Evolutionary conservation across 495 filamentous ascomycete species (phyloP), one percentile per base, ranked within the genome.

Genomic region (Oidiodendron maius): DNA sequence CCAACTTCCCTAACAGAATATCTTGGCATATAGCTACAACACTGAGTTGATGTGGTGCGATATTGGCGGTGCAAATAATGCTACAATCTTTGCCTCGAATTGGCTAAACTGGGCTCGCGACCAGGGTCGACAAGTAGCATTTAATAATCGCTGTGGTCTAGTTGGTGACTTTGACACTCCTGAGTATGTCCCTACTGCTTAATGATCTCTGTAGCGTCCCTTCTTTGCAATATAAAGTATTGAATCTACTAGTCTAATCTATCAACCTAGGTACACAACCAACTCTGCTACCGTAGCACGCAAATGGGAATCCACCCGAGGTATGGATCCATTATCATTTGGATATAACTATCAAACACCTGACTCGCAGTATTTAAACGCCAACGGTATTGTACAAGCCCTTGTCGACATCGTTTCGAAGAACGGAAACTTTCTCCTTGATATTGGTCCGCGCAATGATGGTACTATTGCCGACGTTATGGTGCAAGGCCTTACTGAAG

Each of bases 31-130:
- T 35, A 52, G 61, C 13, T 69, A 70, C 58, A 64, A 61, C 4
- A 74, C 70, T 0, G 77, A 80, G 34, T 75, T 80, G 32, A 73
- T 80, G 69, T 80, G 76, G 75, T 78, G 75, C 53, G 74, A 78
- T 22, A 34, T 35, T 16, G 75, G 76, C 6, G 73, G 65, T 1
- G 64, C 74, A 3, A 78, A 78, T 56, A 30, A 53, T 3, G 77
- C 72, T 0, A 65, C 69, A 1, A 55, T 59, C 3, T 77, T 77
- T 48, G 76, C 76, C 2, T 56, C 69, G 0, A 22, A 30, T 2
- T 80, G 70, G 70, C 77, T 67, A 58, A 75, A 74, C 51, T 44
- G 38, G 0, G 62, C 65, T 2, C 60, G 62, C 1, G 26, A 48
- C 8, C 45, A 67, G 26, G 61, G 67, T 43, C 60, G 67, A 0